Evolutionary conservation across 805 yeast species (phyloP).

Genomic region (Wickerhamiella dianesei): DNA sequence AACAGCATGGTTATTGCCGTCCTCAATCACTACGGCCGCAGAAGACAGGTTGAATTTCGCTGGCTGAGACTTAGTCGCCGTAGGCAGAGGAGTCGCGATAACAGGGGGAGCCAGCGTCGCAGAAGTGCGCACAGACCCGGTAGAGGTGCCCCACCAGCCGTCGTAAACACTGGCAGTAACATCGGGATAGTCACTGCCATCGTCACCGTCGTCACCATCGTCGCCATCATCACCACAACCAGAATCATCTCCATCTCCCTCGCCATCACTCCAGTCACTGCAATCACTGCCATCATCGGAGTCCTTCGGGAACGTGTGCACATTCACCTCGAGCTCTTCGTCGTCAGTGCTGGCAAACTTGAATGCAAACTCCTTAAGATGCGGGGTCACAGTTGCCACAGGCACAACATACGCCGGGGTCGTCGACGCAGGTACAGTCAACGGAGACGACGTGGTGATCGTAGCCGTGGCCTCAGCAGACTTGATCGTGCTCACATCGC

Average conservation of each 20-base stretch:
- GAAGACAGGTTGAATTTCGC: not conserved
- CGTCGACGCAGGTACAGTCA: not conserved
- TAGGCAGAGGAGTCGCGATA: not conserved
- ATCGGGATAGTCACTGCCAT: constrained; percentile 9
- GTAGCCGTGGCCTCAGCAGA: not conserved
- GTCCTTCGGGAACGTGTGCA: constrained; percentile 4
- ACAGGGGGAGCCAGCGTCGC: not conserved
- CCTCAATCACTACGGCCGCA: not conserved
- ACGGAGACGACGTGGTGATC: not conserved
- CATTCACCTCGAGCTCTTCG: constrained; percentile 15
- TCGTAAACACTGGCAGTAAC: not conserved
- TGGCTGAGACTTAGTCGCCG: not conserved
- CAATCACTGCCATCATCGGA: constrained; percentile 6
- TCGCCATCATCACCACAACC: constrained; percentile 5
- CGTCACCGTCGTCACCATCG: constrained; percentile 7
- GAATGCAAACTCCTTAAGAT: constrained; percentile 12
- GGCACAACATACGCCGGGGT: not conserved
- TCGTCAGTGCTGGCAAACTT: constrained; percentile 13
- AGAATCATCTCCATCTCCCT: not conserved
- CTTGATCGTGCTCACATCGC: not conserved
- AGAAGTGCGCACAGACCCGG: too few relatives aligned
- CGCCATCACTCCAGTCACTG: constrained; percentile 6
- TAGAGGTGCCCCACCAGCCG: not conserved
- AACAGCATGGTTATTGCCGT: not conserved
- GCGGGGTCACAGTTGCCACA: constrained; percentile 4